Percentiles rank a stretch among this genome's conserved stretches.
Evolutionary conservation across 208 protist genomes (phyloP).

Genomic region (Leishmania braziliensis): DNA sequence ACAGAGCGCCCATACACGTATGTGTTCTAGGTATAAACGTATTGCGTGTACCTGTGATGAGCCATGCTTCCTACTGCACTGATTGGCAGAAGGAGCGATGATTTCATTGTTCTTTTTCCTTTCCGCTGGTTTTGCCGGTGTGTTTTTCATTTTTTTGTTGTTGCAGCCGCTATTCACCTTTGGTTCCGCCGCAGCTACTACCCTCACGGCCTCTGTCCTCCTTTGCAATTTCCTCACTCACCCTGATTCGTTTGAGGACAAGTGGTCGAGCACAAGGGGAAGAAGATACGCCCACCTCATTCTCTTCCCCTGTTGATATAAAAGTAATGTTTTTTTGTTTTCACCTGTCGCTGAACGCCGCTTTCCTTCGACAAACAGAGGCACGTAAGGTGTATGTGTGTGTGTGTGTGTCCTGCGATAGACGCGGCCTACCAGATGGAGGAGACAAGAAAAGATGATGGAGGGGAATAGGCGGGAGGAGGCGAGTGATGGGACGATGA

Average conservation of each 20-base stretch:
- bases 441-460: neutral
- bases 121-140: neutral
- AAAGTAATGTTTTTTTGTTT: neutral
- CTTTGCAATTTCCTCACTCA: neutral
- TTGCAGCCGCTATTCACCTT: no score
- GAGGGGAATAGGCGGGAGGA: neutral
- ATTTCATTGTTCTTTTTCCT: neutral
- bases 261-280: neutral
- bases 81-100: neutral
- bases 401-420: neutral
- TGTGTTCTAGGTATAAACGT: neutral
- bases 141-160: neutral
- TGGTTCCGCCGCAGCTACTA: neutral
- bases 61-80: neutral
- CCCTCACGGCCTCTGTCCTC: neutral
- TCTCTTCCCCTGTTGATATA: neutral
- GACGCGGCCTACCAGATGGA: neutral
- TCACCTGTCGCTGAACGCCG: neutral
- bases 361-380: neutral
- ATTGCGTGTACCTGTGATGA: neutral
- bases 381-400: neutral
- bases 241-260: neutral
- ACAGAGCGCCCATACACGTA: neutral
- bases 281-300: neutral
- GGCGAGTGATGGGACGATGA: neutral